Percentiles rank a stretch among this genome's conserved stretches.
These are phyloP conservation scores for Termitomyces sp. DNA, from an alignment of 768 basidiomycete species.

Conservation along the genomic window DNA sequence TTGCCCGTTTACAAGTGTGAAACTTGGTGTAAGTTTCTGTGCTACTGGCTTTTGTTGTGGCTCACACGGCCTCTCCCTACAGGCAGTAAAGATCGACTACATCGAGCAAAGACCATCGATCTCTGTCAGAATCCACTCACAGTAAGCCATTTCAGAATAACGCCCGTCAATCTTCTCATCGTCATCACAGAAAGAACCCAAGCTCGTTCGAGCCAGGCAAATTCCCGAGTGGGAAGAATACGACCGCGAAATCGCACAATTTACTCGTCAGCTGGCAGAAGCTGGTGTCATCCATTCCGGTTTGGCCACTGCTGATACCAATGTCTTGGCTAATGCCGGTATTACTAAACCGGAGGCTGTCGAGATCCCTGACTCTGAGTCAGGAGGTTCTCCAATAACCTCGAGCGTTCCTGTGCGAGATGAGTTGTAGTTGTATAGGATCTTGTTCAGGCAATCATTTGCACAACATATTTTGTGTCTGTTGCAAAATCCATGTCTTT, in stretches of 20 bases:
- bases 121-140: slow-evolving; percentile 96
- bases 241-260: slow-evolving; percentile 84
- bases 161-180: not conserved
- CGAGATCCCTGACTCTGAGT: not conserved
- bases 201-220: slow-evolving; percentile 86
- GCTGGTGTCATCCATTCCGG: slow-evolving; percentile 69
- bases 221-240: slow-evolving; percentile 99
- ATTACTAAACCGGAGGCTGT: not conserved
- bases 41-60: not conserved
- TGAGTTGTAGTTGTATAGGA: slow-evolving; percentile 7
- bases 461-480: not conserved
- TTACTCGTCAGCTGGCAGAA: slow-evolving; percentile 70
- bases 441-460: not conserved
- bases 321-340: slow-evolving; percentile 57
- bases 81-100: slow-evolving; percentile 82
- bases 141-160: slow-evolving; percentile 41
- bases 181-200: slow-evolving; percentile 85
- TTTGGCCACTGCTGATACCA: slow-evolving; percentile 66
- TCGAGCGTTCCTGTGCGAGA: slow-evolving; percentile 7
- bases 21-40: slow-evolving; percentile 83
- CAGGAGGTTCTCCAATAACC: not conserved
- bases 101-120: slow-evolving; percentile 89
- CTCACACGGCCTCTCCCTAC: slow-evolving; percentile 2
- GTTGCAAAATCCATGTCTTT: too few species aligned
- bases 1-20: slow-evolving; percentile 63